phyloP scores from a whole-genome alignment of 192 early-diverging fungal species.

The Pecoramyces ruminantium region DNA sequence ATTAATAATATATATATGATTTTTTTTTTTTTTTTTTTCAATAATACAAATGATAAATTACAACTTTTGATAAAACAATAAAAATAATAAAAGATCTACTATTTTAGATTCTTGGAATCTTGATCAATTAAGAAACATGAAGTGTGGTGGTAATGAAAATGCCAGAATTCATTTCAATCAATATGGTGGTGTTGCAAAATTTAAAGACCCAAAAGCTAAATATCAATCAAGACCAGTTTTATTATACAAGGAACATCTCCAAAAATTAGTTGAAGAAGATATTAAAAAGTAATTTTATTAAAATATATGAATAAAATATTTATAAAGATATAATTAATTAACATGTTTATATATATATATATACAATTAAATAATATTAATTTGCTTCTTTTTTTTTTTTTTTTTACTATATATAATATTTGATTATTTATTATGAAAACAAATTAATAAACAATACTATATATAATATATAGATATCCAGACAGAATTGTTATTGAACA shows the following conservation, averaged over 20 bases:
- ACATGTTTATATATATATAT: too few species aligned
- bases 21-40: too few species aligned
- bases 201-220: conserved; percentile 61
- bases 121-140: conserved; percentile 75
- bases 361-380: too few species aligned
- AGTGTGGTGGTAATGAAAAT: conserved; percentile 73
- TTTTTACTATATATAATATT: too few species aligned
- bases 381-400: too few species aligned
- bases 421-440: too few species aligned
- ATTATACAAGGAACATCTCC: conserved; percentile 67
- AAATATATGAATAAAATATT: too few species aligned
- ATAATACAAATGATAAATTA: too few species aligned
- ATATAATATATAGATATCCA: conserved; percentile 6
- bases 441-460: too few species aligned
- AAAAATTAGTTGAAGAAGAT: conserved; percentile 55
- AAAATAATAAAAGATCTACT: conserved; percentile 41
- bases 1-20: too few species aligned
- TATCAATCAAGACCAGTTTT: conserved; percentile 57
- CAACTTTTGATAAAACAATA: too few species aligned
- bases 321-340: too few species aligned
- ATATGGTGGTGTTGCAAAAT: conserved; percentile 27
- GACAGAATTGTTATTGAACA: conserved; percentile 20
- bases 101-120: conserved; percentile 80
- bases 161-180: conserved; percentile 69
- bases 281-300: conserved; percentile 6